A percentile compares a stretch with the other conserved stretches of the same genome.
Conservation (phyloP, 139 green algal genomes). For the Penium margaritaceum region DNA sequence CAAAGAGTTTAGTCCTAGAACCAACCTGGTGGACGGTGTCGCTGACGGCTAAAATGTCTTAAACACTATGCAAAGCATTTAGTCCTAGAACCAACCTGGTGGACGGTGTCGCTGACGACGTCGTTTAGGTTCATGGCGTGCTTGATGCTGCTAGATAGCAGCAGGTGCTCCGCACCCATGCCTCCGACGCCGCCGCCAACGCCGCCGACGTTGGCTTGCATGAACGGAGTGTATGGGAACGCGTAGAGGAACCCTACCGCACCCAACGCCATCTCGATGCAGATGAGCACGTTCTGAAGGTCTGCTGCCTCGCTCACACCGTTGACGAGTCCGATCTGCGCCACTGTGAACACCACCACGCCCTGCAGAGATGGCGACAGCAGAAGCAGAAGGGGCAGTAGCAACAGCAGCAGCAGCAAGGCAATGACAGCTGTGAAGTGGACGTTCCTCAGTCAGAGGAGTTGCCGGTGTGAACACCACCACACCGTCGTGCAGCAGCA, state of each 20-base stretch:
- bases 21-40: too few species aligned
- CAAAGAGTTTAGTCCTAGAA: too few species aligned
- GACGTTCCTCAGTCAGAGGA: too few species aligned
- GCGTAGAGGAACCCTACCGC: conserved; percentile 72
- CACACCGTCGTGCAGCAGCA: too few species aligned
- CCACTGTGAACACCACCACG: conserved; percentile 63
- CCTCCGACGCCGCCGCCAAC: too few species aligned
- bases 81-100: conserved; percentile 43
- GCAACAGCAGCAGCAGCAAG: too few species aligned
- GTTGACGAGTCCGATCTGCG: conserved; percentile 50
- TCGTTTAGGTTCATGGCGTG: conserved; percentile 41
- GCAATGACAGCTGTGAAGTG: too few species aligned
- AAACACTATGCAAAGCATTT: too few species aligned
- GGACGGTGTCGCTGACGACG: conserved; percentile 41
- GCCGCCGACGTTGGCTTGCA: conserved; percentile 25
- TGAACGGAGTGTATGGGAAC: conserved; percentile 80
- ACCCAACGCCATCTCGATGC: conserved; percentile 88
- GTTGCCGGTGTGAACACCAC: too few species aligned
- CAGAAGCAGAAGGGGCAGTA: too few species aligned
- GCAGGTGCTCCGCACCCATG: background rate
- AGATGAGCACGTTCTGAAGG: conserved; percentile 88
- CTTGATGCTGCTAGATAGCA: conserved; percentile 17
- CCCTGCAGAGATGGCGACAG: conserved; percentile 59
- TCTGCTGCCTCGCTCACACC: conserved; percentile 57
- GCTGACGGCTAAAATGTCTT: too few species aligned